phyloP scores from a whole-genome alignment of 176 grass and related monocot genomes.

The Aegilops umbellulata region DNA sequence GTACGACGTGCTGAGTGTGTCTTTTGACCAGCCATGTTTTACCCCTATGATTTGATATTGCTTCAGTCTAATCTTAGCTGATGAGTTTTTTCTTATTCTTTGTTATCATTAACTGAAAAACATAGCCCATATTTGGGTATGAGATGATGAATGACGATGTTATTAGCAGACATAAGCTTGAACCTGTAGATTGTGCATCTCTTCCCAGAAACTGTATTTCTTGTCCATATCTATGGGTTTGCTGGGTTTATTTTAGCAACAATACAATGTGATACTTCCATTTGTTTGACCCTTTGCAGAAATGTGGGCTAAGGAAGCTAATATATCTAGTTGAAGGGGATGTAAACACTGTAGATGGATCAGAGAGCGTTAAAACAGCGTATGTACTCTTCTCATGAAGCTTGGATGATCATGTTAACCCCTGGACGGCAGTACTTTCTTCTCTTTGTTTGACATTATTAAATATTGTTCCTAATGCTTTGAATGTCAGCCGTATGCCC shows the following conservation, averaged over 20 bases:
- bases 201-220: not conserved
- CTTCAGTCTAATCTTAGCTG: not conserved
- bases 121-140: not conserved
- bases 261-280: not conserved
- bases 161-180: not conserved
- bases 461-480: not conserved
- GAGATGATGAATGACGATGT: not conserved
- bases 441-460: not conserved
- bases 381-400: constrained; percentile 42
- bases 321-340: constrained; percentile 98
- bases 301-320: constrained; percentile 68
- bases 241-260: not conserved
- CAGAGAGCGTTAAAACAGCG: constrained; percentile 72
- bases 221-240: not conserved
- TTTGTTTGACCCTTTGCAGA: constrained; percentile 39
- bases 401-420: not conserved
- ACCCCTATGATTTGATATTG: not conserved
- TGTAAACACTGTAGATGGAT: constrained; percentile 50
- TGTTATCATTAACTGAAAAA: constrained; percentile 8
- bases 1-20: not conserved
- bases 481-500: not conserved
- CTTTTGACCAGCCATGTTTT: not conserved
- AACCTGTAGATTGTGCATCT: not conserved
- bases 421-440: not conserved
- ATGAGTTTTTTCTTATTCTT: not conserved